These are phyloP conservation scores for Friedmanniomyces endolithicus DNA, from an alignment of 495 filamentous ascomycete genomes.

Conservation along the genomic window DNA sequence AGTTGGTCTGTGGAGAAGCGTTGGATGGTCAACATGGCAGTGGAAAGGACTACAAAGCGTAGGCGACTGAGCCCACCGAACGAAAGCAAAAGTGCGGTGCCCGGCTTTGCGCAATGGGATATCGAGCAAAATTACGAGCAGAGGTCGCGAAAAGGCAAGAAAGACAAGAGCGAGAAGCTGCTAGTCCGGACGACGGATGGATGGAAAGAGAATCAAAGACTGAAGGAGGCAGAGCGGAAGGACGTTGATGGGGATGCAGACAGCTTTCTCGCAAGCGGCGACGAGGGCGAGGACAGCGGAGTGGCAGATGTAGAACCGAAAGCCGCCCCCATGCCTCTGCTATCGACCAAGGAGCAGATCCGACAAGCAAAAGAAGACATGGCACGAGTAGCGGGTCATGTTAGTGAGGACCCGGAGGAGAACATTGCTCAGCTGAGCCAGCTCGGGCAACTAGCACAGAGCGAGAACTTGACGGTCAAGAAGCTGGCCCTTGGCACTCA, in stretches of 20 bases:
- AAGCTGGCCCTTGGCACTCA: constrained; percentile 76
- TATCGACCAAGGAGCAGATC: constrained; percentile 65
- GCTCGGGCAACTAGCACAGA: constrained; percentile 61
- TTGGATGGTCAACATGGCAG: constrained; percentile 36
- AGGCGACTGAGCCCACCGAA: constrained; percentile 42
- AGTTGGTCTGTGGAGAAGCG: no score
- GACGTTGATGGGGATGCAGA: constrained; percentile 38
- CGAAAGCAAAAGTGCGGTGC: not conserved
- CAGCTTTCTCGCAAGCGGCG: constrained; percentile 41
- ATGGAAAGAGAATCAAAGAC: constrained; percentile 46
- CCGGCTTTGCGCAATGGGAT: constrained; percentile 51
- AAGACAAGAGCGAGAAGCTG: constrained; percentile 48
- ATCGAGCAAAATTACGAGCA: constrained; percentile 86
- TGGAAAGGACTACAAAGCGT: constrained; percentile 39
- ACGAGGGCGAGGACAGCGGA: constrained; percentile 42
- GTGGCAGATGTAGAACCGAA: constrained; percentile 34
- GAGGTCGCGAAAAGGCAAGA: constrained; percentile 59
- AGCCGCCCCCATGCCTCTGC: constrained; percentile 42
- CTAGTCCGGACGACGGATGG: constrained; percentile 75
- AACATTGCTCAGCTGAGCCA: constrained; percentile 59
- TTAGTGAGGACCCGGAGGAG: constrained; percentile 92
- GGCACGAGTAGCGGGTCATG: constrained; percentile 60
- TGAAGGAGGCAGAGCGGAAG: constrained; percentile 14
- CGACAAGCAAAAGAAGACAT: constrained; percentile 83
- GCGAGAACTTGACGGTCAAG: constrained; percentile 57